phyloP scores from a whole-genome alignment of 345 rosid genomes.

The Alliaria petiolata region DNA sequence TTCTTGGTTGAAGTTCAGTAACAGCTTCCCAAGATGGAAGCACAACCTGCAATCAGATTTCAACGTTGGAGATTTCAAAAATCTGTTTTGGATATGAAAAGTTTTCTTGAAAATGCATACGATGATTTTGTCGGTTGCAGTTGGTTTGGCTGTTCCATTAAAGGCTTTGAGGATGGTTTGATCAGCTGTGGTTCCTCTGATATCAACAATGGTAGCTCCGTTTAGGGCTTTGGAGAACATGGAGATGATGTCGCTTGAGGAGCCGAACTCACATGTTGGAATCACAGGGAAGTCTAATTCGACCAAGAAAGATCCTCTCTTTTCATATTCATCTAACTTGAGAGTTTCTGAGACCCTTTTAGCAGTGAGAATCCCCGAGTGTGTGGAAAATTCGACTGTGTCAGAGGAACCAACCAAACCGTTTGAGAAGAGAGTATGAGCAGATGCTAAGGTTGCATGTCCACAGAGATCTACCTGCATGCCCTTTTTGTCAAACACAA shows the following conservation, averaged over 20 bases:
- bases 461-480: constrained; percentile 58
- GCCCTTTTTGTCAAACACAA: background rate
- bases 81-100: too few species aligned
- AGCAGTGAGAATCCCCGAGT: constrained; percentile 59
- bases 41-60: constrained; percentile 45
- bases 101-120: too few species aligned
- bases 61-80: too few species aligned
- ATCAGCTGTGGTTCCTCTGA: constrained; percentile 34
- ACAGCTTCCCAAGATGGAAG: constrained; percentile 60
- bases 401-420: constrained; percentile 39
- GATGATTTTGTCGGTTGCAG: constrained; percentile 38
- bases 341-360: constrained; percentile 32
- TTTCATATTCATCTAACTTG: background rate
- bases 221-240: constrained; percentile 14
- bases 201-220: constrained; percentile 43
- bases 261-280: background rate
- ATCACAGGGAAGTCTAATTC: constrained; percentile 53
- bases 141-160: constrained; percentile 35
- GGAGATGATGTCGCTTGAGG: background rate
- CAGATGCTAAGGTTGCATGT: constrained; percentile 77
- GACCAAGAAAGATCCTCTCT: constrained; percentile 28
- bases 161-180: constrained; percentile 30
- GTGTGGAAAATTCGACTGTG: constrained; percentile 50
- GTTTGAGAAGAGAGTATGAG: constrained; percentile 53
- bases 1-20: constrained; percentile 40